Evolutionary conservation across 1,139 yeast genomes (phyloP).

Genomic region (Debaryomyces nepalensis): DNA sequence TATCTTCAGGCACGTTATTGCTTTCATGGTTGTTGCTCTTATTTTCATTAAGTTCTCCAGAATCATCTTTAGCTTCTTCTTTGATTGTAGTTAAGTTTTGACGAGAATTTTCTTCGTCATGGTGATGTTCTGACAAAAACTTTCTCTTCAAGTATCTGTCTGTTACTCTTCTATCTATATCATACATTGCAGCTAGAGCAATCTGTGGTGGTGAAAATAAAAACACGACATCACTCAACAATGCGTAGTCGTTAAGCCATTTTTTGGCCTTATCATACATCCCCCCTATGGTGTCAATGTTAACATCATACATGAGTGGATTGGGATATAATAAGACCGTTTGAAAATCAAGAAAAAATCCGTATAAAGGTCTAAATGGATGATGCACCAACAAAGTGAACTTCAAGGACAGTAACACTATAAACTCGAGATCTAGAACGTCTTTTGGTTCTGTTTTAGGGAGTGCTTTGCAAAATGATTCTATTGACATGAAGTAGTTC

Average conservation of each 20-base stretch:
- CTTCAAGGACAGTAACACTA: constrained; percentile 69
- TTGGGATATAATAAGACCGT: constrained; percentile 52
- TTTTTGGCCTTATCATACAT: constrained; percentile 72
- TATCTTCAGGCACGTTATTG: constrained; percentile 10
- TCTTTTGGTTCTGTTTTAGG: constrained; percentile 69
- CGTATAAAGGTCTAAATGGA: constrained; percentile 85
- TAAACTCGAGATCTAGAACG: constrained; percentile 78
- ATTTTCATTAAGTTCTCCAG: too few relatives aligned
- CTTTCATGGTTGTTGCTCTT: not conserved
- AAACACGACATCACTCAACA: constrained; percentile 77
- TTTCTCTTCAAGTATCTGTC: constrained; percentile 68
- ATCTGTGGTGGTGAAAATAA: constrained; percentile 92
- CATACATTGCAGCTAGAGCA: constrained; percentile 82
- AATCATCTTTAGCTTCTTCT: too few relatives aligned
- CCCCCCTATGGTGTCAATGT: constrained; percentile 51
- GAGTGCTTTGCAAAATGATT: constrained; percentile 73
- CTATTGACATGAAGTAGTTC: constrained; percentile 84
- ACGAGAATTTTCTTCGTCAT: constrained; percentile 14
- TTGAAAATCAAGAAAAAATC: constrained; percentile 88
- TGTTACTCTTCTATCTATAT: constrained; percentile 65
- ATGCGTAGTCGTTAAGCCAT: constrained; percentile 61
- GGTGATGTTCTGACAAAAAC: constrained; percentile 34
- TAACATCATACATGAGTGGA: constrained; percentile 42
- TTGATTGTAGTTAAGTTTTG: constrained; percentile 20
- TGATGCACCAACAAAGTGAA: constrained; percentile 88